Percentiles rank a stretch among this genome's conserved stretches.
Conservation (phyloP, 441 rosid species). For the Pelargonium citronellum region DNA sequence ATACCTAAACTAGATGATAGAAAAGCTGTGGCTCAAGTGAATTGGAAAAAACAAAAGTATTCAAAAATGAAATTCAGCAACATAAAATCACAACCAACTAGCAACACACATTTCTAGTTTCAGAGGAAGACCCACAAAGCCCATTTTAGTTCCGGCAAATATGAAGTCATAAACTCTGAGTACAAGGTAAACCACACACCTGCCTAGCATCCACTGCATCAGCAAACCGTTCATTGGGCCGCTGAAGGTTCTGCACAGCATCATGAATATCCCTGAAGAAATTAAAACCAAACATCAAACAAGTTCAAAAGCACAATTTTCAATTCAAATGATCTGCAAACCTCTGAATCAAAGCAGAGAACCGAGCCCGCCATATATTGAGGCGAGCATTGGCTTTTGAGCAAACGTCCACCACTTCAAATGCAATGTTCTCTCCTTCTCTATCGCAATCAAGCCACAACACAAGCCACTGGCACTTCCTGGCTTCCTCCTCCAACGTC, state of each 20-base stretch:
- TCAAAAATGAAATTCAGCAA: neutral
- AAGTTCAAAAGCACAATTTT: conserved; percentile 9
- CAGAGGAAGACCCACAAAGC: neutral
- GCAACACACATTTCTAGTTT: neutral
- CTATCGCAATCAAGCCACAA: conserved; percentile 97
- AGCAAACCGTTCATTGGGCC: conserved; percentile 78
- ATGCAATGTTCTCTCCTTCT: conserved; percentile 95
- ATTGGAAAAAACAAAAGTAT: neutral
- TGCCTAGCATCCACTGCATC: conserved; percentile 98
- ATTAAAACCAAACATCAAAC: conserved; percentile 21
- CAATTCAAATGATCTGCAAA: conserved; percentile 18
- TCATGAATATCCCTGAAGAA: conserved; percentile 76
- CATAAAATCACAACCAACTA: neutral
- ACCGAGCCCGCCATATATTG: conserved; percentile 69
- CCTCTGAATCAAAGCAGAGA: conserved; percentile 92
- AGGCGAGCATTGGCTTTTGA: conserved; percentile 49
- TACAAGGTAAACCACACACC: conserved; percentile 37
- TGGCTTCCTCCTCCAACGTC: conserved; percentile 92
- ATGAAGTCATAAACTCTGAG: neutral
- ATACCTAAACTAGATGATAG: neutral
- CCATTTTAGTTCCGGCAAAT: neutral
- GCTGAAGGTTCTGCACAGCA: conserved; percentile 76
- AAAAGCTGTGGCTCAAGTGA: too few relatives aligned
- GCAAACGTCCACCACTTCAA: conserved; percentile 79
- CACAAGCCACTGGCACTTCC: conserved; percentile 88